These are phyloP conservation scores for Domatiomyces catenatus DNA, from an alignment of 2,329 filamentous ascomycete species.

Conservation along the genomic window DNA sequence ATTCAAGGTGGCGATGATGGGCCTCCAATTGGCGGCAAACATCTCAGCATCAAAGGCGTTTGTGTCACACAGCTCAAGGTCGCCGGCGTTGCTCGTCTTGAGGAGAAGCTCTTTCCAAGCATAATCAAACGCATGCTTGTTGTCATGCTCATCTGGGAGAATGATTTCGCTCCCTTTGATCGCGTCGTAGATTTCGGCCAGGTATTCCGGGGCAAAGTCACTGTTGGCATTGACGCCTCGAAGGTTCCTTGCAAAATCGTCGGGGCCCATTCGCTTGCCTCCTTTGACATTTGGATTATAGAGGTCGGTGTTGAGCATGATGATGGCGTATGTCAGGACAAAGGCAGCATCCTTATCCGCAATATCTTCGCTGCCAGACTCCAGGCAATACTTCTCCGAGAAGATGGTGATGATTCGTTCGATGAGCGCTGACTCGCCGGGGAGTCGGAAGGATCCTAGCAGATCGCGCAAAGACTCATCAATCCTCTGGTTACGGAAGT, in stretches of 20 bases:
- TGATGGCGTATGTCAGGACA: slow-evolving; percentile 85
- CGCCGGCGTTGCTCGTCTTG: slow-evolving; percentile 63
- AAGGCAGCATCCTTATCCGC: slow-evolving; percentile 78
- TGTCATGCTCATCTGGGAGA: slow-evolving; percentile 90
- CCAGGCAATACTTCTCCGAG: slow-evolving; percentile 65
- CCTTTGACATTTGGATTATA: slow-evolving; percentile 76
- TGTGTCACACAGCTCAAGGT: slow-evolving; percentile 66
- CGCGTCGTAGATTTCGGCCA: slow-evolving; percentile 74
- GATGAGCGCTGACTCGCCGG: slow-evolving; percentile 84
- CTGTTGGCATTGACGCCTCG: slow-evolving; percentile 73
- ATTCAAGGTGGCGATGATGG: slow-evolving; percentile 82
- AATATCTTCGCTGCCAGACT: slow-evolving; percentile 55
- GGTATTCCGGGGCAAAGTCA: slow-evolving; percentile 69
- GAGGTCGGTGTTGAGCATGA: slow-evolving; percentile 93
- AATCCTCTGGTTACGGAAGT: slow-evolving; percentile 72
- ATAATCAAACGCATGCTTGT: slow-evolving; percentile 90
- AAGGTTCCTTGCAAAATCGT: slow-evolving; percentile 77
- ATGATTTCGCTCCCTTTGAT: slow-evolving; percentile 94
- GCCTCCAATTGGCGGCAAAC: slow-evolving; percentile 91
- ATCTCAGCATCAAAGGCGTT: slow-evolving; percentile 96
- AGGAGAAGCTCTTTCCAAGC: slow-evolving; percentile 89
- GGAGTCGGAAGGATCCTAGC: slow-evolving; percentile 83
- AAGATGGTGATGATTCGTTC: slow-evolving; percentile 83
- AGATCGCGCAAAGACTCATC: slow-evolving; percentile 79
- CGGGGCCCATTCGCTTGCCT: slow-evolving; percentile 66